phyloP scores from a whole-genome alignment of 2,329 filamentous ascomycete species.

The Beauveria varroae region DNA sequence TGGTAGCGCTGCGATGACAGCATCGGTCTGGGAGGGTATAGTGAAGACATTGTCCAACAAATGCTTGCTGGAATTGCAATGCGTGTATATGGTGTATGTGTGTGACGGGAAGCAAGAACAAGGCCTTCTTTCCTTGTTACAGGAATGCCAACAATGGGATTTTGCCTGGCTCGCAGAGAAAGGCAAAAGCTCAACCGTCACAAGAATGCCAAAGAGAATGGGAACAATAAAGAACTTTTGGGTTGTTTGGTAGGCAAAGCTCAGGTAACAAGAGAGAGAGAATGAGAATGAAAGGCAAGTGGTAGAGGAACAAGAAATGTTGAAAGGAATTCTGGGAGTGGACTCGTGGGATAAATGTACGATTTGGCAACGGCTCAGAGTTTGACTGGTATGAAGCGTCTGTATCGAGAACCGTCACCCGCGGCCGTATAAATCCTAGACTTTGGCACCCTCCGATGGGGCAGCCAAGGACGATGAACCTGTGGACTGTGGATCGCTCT shows the following conservation, averaged over 20 bases:
- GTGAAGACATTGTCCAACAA: conserved; percentile 25
- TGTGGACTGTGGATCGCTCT: conserved; percentile 9
- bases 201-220: conserved; percentile 7
- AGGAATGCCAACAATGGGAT: conserved; percentile 12
- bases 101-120: background rate
- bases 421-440: conserved; percentile 32
- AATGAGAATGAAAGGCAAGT: conserved; percentile 21
- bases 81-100: conserved; percentile 12
- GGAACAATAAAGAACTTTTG: background rate
- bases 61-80: conserved; percentile 8
- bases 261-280: conserved; percentile 9
- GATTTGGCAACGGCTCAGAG: conserved; percentile 24
- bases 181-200: background rate
- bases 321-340: conserved; percentile 37
- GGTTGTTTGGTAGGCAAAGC: background rate
- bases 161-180: conserved; percentile 1
- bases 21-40: conserved; percentile 37
- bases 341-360: conserved; percentile 37
- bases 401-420: conserved; percentile 22
- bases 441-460: conserved; percentile 19
- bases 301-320: conserved; percentile 33
- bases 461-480: conserved; percentile 19
- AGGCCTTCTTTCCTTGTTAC: background rate
- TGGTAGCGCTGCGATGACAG: conserved; percentile 46
- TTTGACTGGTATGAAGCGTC: conserved; percentile 30